These are phyloP conservation scores for Hanseniaspora uvarum DNA, from an alignment of 1,139 yeast species.

Conservation along the genomic window DNA sequence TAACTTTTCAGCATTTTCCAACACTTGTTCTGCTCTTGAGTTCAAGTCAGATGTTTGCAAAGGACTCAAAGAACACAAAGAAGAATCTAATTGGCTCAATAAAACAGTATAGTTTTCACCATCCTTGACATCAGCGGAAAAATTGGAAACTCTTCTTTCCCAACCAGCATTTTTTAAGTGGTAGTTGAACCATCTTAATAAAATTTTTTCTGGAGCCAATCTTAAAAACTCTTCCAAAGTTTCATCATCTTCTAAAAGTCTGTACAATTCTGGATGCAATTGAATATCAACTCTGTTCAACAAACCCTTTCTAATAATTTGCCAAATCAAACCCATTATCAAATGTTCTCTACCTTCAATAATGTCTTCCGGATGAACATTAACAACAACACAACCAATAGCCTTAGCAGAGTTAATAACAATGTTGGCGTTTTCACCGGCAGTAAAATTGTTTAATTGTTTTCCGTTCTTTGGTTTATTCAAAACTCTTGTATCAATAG, in stretches of 20 bases:
- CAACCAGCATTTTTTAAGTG: conserved; percentile 92
- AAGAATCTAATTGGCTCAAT: conserved; percentile 80
- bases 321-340: conserved; percentile 95
- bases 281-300: conserved; percentile 91
- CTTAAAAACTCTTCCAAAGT: conserved; percentile 92
- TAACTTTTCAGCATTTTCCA: conserved; percentile 77
- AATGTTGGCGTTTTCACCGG: conserved; percentile 93
- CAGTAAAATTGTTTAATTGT: conserved; percentile 83
- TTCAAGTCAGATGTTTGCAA: conserved; percentile 63
- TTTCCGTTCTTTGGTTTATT: conserved; percentile 76
- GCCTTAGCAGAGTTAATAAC: conserved; percentile 98
- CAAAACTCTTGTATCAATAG: conserved; percentile 94
- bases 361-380: conserved; percentile 93
- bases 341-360: conserved; percentile 95
- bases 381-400: conserved; percentile 94
- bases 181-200: conserved; percentile 94
- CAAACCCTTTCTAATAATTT: conserved; percentile 89
- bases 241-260: conserved; percentile 90
- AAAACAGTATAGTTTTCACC: conserved; percentile 91
- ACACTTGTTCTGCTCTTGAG: conserved; percentile 76
- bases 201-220: conserved; percentile 93
- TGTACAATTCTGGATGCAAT: conserved; percentile 89
- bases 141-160: conserved; percentile 73
- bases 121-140: conserved; percentile 78
- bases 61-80: conserved; percentile 69